These are phyloP conservation scores for Solanum ossicruentum DNA, from an alignment of 257 asterid species.

Conservation along the genomic window DNA sequence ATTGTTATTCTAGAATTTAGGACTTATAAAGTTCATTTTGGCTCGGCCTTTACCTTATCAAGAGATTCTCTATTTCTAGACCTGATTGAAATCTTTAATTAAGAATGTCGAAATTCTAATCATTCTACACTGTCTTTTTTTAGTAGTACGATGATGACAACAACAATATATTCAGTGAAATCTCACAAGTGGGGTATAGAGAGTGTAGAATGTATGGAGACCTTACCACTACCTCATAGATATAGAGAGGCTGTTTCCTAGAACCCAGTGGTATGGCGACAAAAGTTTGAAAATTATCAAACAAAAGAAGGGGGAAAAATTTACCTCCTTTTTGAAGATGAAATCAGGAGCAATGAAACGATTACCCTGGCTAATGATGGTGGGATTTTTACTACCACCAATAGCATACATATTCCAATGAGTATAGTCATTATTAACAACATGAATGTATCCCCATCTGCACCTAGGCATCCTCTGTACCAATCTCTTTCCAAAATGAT, in stretches of 20 bases:
- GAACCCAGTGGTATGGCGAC: not conserved
- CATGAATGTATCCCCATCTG: constrained; percentile 45
- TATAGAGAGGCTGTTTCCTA: no score
- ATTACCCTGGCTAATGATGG: constrained; percentile 68
- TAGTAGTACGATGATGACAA: no score
- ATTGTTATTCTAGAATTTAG: not conserved
- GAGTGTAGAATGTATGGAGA: no score
- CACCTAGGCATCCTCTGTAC: constrained; percentile 48
- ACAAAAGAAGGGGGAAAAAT: not conserved
- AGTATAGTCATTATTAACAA: constrained; percentile 63
- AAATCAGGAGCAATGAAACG: constrained; percentile 48
- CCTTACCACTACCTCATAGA: no score
- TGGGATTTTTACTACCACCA: constrained; percentile 56
- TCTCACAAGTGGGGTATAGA: no score
- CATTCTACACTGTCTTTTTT: not conserved
- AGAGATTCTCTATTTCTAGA: not conserved
- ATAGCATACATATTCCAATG: constrained; percentile 75
- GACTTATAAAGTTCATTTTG: no score
- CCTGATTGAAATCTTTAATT: not conserved
- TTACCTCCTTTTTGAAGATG: constrained; percentile 27
- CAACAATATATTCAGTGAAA: no score
- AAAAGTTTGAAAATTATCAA: not conserved
- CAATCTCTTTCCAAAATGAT: constrained; percentile 41
- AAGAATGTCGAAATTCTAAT: not conserved
- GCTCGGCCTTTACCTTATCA: not conserved